A percentile compares a stretch with the other conserved stretches of the same genome.
Evolutionary conservation across 75 land plant species (phyloP).

Genomic region (Pinus tabuliformis): DNA sequence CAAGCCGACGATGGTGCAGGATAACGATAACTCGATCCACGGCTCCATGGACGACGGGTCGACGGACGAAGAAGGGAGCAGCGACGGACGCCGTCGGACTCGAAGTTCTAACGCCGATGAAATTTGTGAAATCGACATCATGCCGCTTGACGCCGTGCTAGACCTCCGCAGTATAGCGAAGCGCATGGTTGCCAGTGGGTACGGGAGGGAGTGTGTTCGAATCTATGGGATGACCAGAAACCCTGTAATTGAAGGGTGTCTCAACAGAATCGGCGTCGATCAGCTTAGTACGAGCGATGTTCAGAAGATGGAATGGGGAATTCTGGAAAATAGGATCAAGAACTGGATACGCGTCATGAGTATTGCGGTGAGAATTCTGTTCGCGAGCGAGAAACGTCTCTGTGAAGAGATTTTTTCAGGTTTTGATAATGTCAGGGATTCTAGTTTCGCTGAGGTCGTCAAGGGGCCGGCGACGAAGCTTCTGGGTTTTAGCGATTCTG

Average conservation of each 20-base stretch:
- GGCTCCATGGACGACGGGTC: neutral
- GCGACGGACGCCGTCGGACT: too few species aligned
- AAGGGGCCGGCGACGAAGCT: conserved; percentile 41
- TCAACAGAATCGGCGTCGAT: conserved; percentile 68
- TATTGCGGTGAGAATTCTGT: conserved; percentile 47
- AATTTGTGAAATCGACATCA: too few species aligned
- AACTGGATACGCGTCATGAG: conserved; percentile 59
- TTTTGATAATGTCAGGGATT: conserved; percentile 24
- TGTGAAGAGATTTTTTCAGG: conserved; percentile 59
- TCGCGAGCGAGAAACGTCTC: conserved; percentile 63
- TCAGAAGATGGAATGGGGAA: conserved; percentile 65
- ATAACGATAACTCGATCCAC: neutral
- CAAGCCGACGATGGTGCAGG: too few species aligned
- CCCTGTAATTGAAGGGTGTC: conserved; percentile 52
- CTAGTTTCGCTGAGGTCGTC: conserved; percentile 57
- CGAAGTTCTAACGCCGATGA: neutral
- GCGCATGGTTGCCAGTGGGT: conserved; percentile 18
- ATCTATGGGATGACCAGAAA: conserved; percentile 41
- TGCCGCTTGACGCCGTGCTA: too few species aligned
- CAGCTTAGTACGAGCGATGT: conserved; percentile 28
- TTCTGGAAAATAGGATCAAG: conserved; percentile 48
- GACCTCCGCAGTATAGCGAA: too few species aligned
- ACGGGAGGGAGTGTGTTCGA: conserved; percentile 49
- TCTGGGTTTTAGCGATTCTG: conserved; percentile 39
- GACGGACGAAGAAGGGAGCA: too few species aligned